Evolutionary conservation across 768 basidiomycete species (phyloP).

Genomic region (Coprinellus aureogranulatus): DNA sequence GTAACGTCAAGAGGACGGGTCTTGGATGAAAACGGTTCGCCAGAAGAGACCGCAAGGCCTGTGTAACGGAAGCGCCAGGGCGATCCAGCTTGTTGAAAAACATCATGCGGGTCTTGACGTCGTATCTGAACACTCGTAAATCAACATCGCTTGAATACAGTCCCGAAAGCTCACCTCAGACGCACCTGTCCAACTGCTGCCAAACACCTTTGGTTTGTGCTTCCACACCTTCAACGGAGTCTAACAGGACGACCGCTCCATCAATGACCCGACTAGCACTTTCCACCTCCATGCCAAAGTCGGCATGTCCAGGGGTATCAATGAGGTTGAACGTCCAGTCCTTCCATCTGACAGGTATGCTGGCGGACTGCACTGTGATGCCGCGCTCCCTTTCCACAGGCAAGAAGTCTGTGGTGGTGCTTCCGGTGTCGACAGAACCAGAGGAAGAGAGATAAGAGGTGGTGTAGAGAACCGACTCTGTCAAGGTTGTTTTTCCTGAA

Average conservation of each 20-base stretch:
- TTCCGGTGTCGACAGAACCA: slow-evolving; percentile 86
- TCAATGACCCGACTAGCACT: slow-evolving; percentile 89
- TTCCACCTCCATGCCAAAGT: slow-evolving; percentile 97
- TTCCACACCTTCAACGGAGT: slow-evolving; percentile 90
- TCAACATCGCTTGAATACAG: not conserved
- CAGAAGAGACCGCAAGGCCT: slow-evolving; percentile 70
- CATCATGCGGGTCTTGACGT: slow-evolving; percentile 73
- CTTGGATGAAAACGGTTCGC: slow-evolving; percentile 73
- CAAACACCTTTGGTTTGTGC: slow-evolving; percentile 89
- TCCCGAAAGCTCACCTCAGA: slow-evolving; percentile 30
- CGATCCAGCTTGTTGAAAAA: slow-evolving; percentile 89
- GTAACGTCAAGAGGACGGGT: slow-evolving; percentile 68
- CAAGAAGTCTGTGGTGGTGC: slow-evolving; percentile 87
- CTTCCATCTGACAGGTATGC: slow-evolving; percentile 85
- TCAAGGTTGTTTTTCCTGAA: slow-evolving; percentile 87
- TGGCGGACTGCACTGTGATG: slow-evolving; percentile 90
- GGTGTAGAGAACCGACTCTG: slow-evolving; percentile 79
- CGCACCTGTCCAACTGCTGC: slow-evolving; percentile 79
- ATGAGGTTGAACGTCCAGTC: slow-evolving; percentile 84
- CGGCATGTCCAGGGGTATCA: slow-evolving; percentile 90
- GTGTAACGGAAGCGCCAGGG: slow-evolving; percentile 75
- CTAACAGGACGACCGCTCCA: slow-evolving; percentile 83
- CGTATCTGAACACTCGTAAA: slow-evolving; percentile 50
- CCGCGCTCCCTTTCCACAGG: slow-evolving; percentile 88
- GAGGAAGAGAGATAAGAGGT: slow-evolving; percentile 70